Conservation (phyloP, 768 basidiomycete genomes). For the Mycena floridula region DNA sequence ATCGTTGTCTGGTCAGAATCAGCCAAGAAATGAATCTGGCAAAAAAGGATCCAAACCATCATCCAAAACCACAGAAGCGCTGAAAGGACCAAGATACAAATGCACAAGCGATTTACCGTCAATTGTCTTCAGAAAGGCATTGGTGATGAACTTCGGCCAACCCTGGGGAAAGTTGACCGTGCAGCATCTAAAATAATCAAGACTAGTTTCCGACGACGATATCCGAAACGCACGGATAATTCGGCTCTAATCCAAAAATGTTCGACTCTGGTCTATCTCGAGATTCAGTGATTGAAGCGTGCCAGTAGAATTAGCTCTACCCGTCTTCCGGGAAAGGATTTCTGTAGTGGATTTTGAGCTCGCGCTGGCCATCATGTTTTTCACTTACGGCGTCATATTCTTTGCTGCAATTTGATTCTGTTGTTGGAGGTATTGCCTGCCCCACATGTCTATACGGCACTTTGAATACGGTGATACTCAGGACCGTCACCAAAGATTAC, state of each 20-base stretch:
- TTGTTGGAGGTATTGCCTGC: constrained; percentile 52
- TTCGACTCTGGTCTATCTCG: constrained; percentile 44
- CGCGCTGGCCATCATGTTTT: no score
- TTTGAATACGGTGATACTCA: background rate
- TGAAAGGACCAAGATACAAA: constrained; percentile 43
- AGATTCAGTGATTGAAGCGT: no score
- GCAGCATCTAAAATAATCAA: constrained; percentile 31
- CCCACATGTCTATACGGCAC: constrained; percentile 42
- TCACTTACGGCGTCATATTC: constrained; percentile 46
- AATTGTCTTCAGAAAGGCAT: constrained; percentile 41
- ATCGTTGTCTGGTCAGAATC: constrained; percentile 24
- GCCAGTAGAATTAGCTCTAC: no score
- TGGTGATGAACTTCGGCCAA: constrained; percentile 48
- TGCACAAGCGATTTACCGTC: constrained; percentile 39
- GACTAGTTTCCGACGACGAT: background rate
- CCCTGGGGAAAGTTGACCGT: constrained; percentile 50
- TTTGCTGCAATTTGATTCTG: constrained; percentile 51
- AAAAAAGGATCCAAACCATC: constrained; percentile 22
- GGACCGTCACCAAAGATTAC: constrained; percentile 22
- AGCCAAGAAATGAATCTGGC: background rate
- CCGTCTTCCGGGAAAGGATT: no score
- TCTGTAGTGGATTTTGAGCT: no score
- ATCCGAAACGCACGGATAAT: constrained; percentile 34
- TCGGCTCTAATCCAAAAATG: constrained; percentile 44
- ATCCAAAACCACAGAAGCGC: constrained; percentile 30